Evolutionary conservation across 345 rosid genomes (phyloP).

Genomic region (Atalantia buxifolia): DNA sequence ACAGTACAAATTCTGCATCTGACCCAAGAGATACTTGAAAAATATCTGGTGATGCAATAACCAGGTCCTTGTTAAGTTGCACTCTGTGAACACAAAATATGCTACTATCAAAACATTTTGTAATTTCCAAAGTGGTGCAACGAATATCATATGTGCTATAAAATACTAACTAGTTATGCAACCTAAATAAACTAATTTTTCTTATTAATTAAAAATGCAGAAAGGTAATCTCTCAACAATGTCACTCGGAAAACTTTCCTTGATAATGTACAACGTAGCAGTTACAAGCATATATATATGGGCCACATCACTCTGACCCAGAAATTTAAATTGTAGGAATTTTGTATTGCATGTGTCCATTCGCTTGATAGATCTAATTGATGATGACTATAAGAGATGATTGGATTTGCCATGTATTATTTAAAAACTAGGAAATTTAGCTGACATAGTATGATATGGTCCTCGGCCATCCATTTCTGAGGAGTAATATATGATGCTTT

Average conservation of each 20-base stretch:
- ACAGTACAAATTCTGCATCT: conserved; percentile 72
- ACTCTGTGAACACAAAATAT: conserved; percentile 41
- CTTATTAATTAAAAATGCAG: not conserved
- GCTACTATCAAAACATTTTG: not conserved
- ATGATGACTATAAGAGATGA: not conserved
- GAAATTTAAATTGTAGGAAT: not conserved
- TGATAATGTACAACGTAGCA: not conserved
- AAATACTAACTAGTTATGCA: not conserved
- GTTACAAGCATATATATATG: not conserved
- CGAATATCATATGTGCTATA: not conserved
- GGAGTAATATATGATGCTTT: not conserved
- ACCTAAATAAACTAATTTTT: not conserved
- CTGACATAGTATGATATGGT: not conserved
- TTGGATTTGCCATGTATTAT: not conserved
- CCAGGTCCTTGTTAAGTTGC: conserved; percentile 66
- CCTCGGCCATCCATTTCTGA: not conserved
- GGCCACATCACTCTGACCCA: not conserved
- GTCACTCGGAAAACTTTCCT: not conserved
- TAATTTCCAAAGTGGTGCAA: not conserved
- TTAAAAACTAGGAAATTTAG: not conserved
- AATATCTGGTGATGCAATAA: conserved; percentile 74
- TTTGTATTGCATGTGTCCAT: not conserved
- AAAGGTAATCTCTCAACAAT: not conserved
- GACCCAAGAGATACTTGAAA: conserved; percentile 61
- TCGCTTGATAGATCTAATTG: not conserved